Conservation (phyloP, 2,329 filamentous ascomycete genomes). For the Aspergillus unguis region DNA sequence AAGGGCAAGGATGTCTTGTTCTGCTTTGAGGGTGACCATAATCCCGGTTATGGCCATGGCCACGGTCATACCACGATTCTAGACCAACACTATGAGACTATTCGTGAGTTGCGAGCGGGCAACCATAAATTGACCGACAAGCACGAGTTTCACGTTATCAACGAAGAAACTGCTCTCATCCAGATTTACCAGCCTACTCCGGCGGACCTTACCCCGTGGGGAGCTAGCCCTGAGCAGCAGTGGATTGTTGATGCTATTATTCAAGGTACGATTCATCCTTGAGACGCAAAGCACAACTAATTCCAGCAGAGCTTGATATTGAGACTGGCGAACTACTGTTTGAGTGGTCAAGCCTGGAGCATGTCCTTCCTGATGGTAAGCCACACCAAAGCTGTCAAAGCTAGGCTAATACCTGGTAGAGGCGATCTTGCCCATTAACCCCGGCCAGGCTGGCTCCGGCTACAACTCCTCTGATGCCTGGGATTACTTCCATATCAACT, state of each 20-base stretch:
- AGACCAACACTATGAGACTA: conserved; percentile 54
- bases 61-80: conserved; percentile 55
- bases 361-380: conserved; percentile 51
- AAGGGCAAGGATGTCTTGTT: conserved; percentile 53
- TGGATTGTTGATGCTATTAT: conserved; percentile 57
- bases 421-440: conserved; percentile 46
- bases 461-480: conserved; percentile 42
- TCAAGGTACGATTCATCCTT: conserved; percentile 46
- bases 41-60: conserved; percentile 52
- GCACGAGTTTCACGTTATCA: conserved; percentile 56
- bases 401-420: conserved; percentile 29
- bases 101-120: conserved; percentile 50
- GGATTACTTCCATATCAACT: conserved; percentile 54
- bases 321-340: conserved; percentile 55
- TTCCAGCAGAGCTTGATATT: conserved; percentile 43
- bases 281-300: background rate
- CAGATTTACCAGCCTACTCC: conserved; percentile 54
- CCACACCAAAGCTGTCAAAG: conserved; percentile 17
- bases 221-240: conserved; percentile 48
- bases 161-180: conserved; percentile 53
- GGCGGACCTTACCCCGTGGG: conserved; percentile 45
- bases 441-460: conserved; percentile 42
- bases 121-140: conserved; percentile 50
- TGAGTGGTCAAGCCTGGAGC: conserved; percentile 58
- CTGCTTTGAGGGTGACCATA: conserved; percentile 54